Evolutionary conservation across 257 asterid species (phyloP).

Genomic region (Solanum boliviense): DNA sequence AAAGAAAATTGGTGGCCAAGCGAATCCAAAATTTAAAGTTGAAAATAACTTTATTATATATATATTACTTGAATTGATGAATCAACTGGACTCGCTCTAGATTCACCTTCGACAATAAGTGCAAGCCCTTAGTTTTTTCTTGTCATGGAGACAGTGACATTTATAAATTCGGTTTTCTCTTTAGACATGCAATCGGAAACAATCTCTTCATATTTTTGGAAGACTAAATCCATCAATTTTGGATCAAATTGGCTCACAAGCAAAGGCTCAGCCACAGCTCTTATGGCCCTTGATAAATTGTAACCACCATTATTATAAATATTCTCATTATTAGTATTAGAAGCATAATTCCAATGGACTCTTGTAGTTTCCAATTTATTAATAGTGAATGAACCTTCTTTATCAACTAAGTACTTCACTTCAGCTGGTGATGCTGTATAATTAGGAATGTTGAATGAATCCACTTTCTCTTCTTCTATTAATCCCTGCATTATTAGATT

Average conservation of each 20-base stretch:
- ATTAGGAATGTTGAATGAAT: slow-evolving; percentile 45
- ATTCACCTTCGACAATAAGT: rapidly evolving
- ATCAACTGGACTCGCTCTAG: background rate
- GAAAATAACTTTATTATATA: background rate
- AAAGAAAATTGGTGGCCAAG: rapidly evolving
- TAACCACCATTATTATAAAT: slow-evolving; percentile 20
- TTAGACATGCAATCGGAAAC: slow-evolving; percentile 7
- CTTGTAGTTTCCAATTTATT: slow-evolving; percentile 23
- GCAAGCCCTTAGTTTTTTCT: background rate
- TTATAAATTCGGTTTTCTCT: slow-evolving; percentile 4
- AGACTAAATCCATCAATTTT: slow-evolving; percentile 26
- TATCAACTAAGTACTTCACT: slow-evolving; percentile 23
- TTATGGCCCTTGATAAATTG: slow-evolving; percentile 35
- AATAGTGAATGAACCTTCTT: slow-evolving; percentile 46
- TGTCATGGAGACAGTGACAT: background rate
- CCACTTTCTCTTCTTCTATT: slow-evolving; percentile 33
- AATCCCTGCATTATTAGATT: slow-evolving; percentile 18
- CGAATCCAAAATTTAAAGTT: rapidly evolving
- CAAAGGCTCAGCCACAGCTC: slow-evolving; percentile 65
- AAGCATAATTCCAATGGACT: slow-evolving; percentile 32
- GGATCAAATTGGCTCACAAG: slow-evolving; percentile 42
- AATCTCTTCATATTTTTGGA: slow-evolving; percentile 17
- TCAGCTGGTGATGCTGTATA: slow-evolving; percentile 47
- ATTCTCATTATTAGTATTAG: background rate
- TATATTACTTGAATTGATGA: background rate